A percentile compares a stretch with the other conserved stretches of the same genome.
These are phyloP conservation scores for Populus tremula DNA, from an alignment of 345 rosid species.

Conservation along the genomic window DNA sequence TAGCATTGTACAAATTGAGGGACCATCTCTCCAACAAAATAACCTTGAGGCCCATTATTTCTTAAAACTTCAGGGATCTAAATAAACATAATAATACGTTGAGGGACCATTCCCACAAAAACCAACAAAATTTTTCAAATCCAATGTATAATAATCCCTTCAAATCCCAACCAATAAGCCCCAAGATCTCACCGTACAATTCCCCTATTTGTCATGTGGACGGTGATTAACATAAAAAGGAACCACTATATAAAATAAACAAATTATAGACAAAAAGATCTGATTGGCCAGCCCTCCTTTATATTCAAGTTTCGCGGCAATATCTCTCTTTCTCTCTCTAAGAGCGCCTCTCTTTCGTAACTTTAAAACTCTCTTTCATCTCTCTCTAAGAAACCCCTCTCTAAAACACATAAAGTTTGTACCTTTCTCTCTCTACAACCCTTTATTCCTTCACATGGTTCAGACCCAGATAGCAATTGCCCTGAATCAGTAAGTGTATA, in stretches of 20 bases:
- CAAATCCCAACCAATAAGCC: neutral
- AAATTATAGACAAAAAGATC: neutral
- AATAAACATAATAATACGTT: neutral
- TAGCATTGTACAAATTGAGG: neutral
- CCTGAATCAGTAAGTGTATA: conserved; percentile 29
- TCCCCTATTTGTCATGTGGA: neutral
- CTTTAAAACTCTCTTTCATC: conserved; percentile 18
- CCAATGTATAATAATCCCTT: neutral
- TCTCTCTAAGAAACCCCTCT: conserved; percentile 22
- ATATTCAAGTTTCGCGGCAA: conserved; percentile 96
- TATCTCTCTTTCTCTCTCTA: conserved; percentile 19
- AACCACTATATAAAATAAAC: neutral
- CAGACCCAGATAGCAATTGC: conserved; percentile 14
- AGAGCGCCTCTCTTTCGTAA: conserved; percentile 16
- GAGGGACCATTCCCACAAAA: neutral
- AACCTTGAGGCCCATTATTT: neutral
- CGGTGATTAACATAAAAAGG: neutral
- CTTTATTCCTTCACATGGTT: conserved; percentile 9
- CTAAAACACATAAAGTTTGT: conserved; percentile 4
- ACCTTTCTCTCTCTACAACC: conserved; percentile 18
- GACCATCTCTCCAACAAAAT: neutral
- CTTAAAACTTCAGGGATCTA: neutral
- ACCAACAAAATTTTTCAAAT: conserved; percentile 13
- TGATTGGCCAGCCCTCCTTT: conserved; percentile 38
- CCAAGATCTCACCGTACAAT: neutral